Base-by-base conservation (phyloP, 805 yeast genomes). In the Starmerella apicola region DNA sequence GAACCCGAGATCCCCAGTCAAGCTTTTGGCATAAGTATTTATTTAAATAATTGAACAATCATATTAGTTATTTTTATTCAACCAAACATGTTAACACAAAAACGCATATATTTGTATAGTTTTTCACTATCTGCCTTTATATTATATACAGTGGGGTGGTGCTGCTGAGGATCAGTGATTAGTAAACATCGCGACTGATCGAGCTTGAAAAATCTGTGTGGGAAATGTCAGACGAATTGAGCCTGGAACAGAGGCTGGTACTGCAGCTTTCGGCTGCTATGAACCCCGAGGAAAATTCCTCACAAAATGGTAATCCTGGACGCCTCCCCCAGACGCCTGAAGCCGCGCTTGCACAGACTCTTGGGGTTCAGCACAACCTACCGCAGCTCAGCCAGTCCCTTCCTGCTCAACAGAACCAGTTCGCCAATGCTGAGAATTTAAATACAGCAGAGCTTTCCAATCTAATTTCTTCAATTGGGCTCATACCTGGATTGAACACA, bases 231-330 rank as follows among this genome's bases (percentile, higher is more conserved):
- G 25, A 46, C 12, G 49, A 43, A 5, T 19, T 38, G 43, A 38
- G 39, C 18, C 38, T 48, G 22, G 51, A 48, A 40, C 51, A 48
- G 44, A 39, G 50, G 25, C 48, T 48, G 18, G 52, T 41, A 10
- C 26, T 36, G 43, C 51, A 46, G 41, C 43, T 48, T n/a, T 37
- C 48, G 13, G 48, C 44, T 17, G 50, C 52, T 6, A 38, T 48
- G 36, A 24, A 32, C 27, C 52, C 47, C 16, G 51, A 48, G 5
- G 48, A 47, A 23, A 19, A 27, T 24, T 13, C n/a, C n/a, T n/a
- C 37, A n/a, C 19, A 34, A 8, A n/a, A n/a, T 7, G 16, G 13
- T 21, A 22, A 34, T 9, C 13, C 16, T 15, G 13, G 23, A 9
- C n/a, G 23, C 15, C 33, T 12, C 10, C 33, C 33, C 15, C 33